phyloP scores from a whole-genome alignment of 73 alveolate species.

The Paramecium sonneborni region DNA sequence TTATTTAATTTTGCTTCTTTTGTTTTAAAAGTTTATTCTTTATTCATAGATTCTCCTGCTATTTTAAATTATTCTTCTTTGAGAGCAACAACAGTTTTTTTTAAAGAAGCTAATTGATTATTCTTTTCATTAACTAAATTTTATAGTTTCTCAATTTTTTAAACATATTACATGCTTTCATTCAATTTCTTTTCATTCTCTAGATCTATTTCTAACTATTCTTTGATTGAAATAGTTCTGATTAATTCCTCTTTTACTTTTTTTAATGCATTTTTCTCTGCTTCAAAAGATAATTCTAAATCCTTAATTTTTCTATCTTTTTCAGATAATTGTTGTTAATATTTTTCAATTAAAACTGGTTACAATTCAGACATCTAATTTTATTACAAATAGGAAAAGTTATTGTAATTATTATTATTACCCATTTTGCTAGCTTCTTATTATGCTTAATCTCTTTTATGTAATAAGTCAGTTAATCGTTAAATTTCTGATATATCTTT shows the following conservation, averaged over 20 bases:
- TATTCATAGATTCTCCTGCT: neutral
- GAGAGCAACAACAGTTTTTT: neutral
- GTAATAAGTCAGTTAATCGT: constrained; percentile 34
- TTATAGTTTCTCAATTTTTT: constrained; percentile 24
- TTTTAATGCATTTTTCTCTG: constrained; percentile 7
- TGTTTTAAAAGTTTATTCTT: neutral
- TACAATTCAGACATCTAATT: neutral
- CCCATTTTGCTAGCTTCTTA: neutral
- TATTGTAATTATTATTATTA: neutral
- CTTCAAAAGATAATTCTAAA: constrained; percentile 24
- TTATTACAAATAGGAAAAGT: neutral
- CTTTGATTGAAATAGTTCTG: neutral
- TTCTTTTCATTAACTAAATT: constrained; percentile 32
- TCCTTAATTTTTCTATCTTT: constrained; percentile 40
- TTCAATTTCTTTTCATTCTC: neutral
- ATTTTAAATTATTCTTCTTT: constrained; percentile 40
- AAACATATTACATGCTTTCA: neutral
- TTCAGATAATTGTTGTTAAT: constrained; percentile 1
- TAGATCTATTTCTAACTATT: neutral
- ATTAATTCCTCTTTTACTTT: constrained; percentile 30
- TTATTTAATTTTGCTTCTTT: constrained; percentile 47
- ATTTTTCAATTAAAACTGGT: constrained; percentile 16
- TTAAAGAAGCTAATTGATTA: neutral
- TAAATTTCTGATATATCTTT: constrained; percentile 29
- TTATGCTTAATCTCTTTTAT: constrained; percentile 16